Percentiles rank a stretch among this genome's conserved stretches.
These are phyloP conservation scores for Emericellopsis cladophorae DNA, from an alignment of 2,329 filamentous ascomycete species.

Conservation along the genomic window DNA sequence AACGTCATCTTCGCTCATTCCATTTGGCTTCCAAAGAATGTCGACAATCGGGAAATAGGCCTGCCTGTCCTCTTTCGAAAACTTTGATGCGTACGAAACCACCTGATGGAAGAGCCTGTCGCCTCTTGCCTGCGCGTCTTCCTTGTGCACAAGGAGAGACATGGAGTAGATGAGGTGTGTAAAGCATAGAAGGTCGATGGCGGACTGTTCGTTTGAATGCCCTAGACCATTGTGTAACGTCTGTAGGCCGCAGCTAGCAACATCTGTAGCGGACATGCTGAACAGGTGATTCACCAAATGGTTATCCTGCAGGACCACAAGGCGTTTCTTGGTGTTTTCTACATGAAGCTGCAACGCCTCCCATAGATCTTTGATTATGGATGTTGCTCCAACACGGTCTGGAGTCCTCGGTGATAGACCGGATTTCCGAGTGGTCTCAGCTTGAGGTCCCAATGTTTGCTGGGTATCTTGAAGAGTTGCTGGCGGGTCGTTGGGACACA, in stretches of 20 bases:
- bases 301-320: constrained; percentile 25
- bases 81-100: constrained; percentile 25
- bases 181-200: constrained; percentile 35
- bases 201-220: constrained; percentile 20
- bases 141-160: constrained; percentile 30
- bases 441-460: too few relatives aligned
- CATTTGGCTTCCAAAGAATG: constrained; percentile 34
- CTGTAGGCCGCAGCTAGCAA: constrained; percentile 28
- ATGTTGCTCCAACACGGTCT: constrained; percentile 9
- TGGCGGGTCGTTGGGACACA: too few relatives aligned
- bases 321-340: constrained; percentile 27
- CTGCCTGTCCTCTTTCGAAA: constrained; percentile 21
- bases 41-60: constrained; percentile 29
- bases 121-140: constrained; percentile 20
- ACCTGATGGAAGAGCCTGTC: constrained; percentile 32
- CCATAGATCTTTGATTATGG: constrained; percentile 30
- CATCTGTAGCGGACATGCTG: constrained; percentile 20
- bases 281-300: constrained; percentile 26
- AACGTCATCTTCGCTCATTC: constrained; percentile 16
- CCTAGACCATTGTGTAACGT: constrained; percentile 25
- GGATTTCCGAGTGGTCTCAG: neutral
- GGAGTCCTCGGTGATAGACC: neutral
- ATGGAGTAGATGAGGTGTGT: constrained; percentile 38
- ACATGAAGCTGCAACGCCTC: constrained; percentile 33
- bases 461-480: too few relatives aligned